These are phyloP conservation scores for Terfezia claveryi DNA, from an alignment of 495 filamentous ascomycete species.

Conservation along the genomic window DNA sequence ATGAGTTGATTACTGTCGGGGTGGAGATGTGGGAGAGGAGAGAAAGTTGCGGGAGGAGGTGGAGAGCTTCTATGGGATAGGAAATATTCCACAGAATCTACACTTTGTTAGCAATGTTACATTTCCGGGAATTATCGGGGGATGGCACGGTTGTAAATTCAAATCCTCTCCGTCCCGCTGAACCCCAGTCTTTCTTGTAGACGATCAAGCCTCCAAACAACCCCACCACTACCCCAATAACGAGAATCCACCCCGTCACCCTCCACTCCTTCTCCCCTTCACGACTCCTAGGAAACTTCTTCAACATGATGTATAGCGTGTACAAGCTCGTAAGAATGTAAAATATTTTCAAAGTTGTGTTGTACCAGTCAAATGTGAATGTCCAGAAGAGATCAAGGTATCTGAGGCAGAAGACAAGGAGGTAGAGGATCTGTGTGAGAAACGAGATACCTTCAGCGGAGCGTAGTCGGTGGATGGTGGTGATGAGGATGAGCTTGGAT, in stretches of 20 bases:
- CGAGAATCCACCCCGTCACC: conserved; percentile 39
- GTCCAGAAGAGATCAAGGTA: conserved; percentile 58
- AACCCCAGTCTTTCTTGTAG: neutral
- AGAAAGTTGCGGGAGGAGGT: conserved; percentile 73
- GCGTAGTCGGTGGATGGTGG: conserved; percentile 68
- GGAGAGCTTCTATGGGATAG: conserved; percentile 72
- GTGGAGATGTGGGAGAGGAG: conserved; percentile 84
- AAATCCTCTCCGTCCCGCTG: neutral
- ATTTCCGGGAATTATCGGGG: neutral
- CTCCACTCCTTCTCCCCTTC: conserved; percentile 87
- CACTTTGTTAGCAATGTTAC: conserved; percentile 3
- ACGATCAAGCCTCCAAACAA: conserved; percentile 7
- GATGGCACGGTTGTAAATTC: no score
- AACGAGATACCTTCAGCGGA: conserved; percentile 94
- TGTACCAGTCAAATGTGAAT: conserved; percentile 27
- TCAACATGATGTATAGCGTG: conserved; percentile 69
- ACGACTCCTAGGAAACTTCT: conserved; percentile 63
- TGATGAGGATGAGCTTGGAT: conserved; percentile 76
- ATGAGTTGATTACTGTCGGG: conserved; percentile 87
- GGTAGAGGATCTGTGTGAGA: conserved; percentile 78
- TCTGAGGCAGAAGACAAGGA: conserved; percentile 60
- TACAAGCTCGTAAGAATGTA: conserved; percentile 74
- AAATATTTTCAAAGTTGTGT: conserved; percentile 62
- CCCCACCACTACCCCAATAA: conserved; percentile 39
- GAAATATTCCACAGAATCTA: conserved; percentile 70